Evolutionary conservation across 306 rosid species (phyloP), one percentile per base, ranked within the genome.

Genomic region (Hippophae rhamnoides): DNA sequence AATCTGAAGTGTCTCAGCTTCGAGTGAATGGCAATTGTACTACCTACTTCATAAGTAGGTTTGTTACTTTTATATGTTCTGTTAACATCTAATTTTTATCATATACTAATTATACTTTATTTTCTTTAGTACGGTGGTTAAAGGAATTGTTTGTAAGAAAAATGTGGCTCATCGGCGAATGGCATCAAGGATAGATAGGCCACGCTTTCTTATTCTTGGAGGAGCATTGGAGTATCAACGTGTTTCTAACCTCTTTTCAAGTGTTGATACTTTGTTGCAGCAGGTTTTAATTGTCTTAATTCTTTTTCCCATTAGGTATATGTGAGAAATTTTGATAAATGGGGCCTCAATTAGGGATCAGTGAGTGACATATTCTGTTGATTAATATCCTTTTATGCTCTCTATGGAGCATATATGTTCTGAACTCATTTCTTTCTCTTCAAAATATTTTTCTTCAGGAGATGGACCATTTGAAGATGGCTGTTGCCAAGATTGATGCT

Each of bases 161-260:
- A 87, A 87, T 13, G 87, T 87, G 69, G 95, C 95, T 78, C 93
- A 87, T 80, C 78, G 95, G 52, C 81, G 87, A 66, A 87, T 87
- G 95, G 82, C 82, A 40, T 72, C 95, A 63, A 82, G 76, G 74
- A 58, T 55, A 66, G 89, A 84, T 26, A 87, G 76, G 74, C 87
- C 95, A 0, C 93, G 84, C 52, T 81, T 87, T 72, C 74, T 84
- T 53, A 74, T 87, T 67, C 95, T 87, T 67, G 95, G 87, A 72
- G 95, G 93, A 64, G 95, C 95, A 58, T 76, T 87, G 84, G 95
- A 87, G 74, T 87, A 87, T 82, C 95, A 87, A 46, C 95, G 95
- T 74, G 87, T 87, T 72, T 84, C 78, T 72, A 87, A 84, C 78
- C 93, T 67, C 65, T 70, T 87, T 79, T 87, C 95, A 0, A 87